phyloP scores from a whole-genome alignment of 257 asterid species.

The Hygrophila difformis region DNA sequence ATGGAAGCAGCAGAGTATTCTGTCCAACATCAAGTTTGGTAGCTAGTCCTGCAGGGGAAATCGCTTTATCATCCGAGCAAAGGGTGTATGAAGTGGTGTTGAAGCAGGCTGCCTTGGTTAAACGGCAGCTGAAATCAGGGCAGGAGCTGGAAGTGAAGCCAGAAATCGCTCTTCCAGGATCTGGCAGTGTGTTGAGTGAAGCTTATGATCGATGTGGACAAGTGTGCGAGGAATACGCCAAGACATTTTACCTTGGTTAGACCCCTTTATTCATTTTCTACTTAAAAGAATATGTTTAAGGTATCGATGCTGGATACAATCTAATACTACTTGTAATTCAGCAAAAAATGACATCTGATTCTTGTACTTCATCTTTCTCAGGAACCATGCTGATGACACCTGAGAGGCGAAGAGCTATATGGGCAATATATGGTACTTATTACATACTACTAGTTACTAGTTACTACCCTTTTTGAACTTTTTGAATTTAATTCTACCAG shows the following conservation, averaged over 20 bases:
- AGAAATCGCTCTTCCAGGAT: slow-evolving; percentile 55
- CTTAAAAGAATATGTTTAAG: slow-evolving; percentile 16
- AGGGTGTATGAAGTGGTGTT: slow-evolving; percentile 89
- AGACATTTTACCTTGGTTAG: slow-evolving; percentile 95
- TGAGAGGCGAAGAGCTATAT: slow-evolving; percentile 85
- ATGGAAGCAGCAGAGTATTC: slow-evolving; percentile 26
- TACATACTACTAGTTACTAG: too few species aligned
- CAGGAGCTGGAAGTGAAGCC: slow-evolving; percentile 62
- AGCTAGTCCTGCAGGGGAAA: slow-evolving; percentile 69
- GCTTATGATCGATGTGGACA: slow-evolving; percentile 95
- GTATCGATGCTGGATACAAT: background rate
- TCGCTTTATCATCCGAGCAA: slow-evolving; percentile 69
- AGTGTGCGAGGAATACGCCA: slow-evolving; percentile 97
- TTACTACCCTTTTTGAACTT: too few species aligned
- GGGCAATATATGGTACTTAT: slow-evolving; percentile 91
- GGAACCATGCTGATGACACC: slow-evolving; percentile 96
- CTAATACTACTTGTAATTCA: background rate
- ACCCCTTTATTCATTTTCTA: slow-evolving; percentile 20
- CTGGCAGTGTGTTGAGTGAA: slow-evolving; percentile 57
- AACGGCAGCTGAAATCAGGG: slow-evolving; percentile 38
- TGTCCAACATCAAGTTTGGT: slow-evolving; percentile 41
- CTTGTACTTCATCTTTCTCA: slow-evolving; percentile 24
- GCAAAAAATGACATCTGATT: slow-evolving; percentile 9
- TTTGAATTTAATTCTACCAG: too few species aligned
- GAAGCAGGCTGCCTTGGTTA: slow-evolving; percentile 89